Evolutionary conservation across 345 rosid species (phyloP).

Genomic region (Eucalyptus globulus): DNA sequence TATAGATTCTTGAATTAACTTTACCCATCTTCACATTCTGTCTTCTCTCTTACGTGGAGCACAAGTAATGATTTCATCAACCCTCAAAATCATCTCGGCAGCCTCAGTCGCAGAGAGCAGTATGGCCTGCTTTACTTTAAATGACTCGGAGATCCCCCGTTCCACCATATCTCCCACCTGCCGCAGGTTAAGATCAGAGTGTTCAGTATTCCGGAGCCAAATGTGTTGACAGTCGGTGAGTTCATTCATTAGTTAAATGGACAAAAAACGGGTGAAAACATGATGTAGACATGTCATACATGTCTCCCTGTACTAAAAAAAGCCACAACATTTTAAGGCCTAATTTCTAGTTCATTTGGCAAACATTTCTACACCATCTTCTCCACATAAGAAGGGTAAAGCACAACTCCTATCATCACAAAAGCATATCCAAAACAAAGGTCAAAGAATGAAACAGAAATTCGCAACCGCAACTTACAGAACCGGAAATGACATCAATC

Average conservation of each 20-base stretch:
- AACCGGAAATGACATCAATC: slow-evolving; percentile 83
- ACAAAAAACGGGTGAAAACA: background rate
- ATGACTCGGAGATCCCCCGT: slow-evolving; percentile 78
- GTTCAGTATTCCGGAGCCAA: background rate
- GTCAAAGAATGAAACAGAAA: background rate
- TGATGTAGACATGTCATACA: background rate
- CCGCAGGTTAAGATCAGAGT: background rate
- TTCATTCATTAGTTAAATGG: background rate
- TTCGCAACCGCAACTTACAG: slow-evolving; percentile 34
- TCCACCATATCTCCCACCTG: slow-evolving; percentile 89
- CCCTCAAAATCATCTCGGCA: slow-evolving; percentile 44
- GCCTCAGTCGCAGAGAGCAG: slow-evolving; percentile 97
- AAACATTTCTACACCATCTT: background rate
- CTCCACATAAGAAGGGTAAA: background rate
- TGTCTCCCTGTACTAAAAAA: background rate
- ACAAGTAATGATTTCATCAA: slow-evolving; percentile 37
- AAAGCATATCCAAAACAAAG: background rate
- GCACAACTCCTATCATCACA: background rate
- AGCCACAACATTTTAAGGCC: background rate
- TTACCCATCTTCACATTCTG: slow-evolving; percentile 33
- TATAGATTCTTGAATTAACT: background rate
- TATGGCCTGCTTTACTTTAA: slow-evolving; percentile 94
- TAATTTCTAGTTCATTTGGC: background rate
- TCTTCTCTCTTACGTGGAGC: slow-evolving; percentile 47
- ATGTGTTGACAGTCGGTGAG: background rate